Conservation (phyloP, 805 yeast genomes). For the Candida endomychidarum region DNA sequence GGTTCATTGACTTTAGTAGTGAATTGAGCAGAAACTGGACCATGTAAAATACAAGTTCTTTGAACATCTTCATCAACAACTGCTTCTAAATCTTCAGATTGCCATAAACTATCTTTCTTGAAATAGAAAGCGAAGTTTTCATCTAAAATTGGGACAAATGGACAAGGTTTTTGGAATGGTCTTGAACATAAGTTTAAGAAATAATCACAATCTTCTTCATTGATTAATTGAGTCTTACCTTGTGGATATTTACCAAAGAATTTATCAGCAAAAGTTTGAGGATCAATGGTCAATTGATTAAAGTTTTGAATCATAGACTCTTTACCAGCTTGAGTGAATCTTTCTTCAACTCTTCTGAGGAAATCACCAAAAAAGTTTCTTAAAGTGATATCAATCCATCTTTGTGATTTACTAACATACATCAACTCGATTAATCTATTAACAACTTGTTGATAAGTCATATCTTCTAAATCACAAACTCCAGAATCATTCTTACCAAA, state of each 20-base stretch:
- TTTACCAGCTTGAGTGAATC: slow-evolving; percentile 56
- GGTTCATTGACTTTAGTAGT: slow-evolving; percentile 89
- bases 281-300: slow-evolving; percentile 59
- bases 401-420: slow-evolving; percentile 71
- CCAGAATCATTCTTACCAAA: slow-evolving; percentile 79
- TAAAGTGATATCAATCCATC: slow-evolving; percentile 88
- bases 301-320: slow-evolving; percentile 74
- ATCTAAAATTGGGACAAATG: slow-evolving; percentile 93
- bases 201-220: slow-evolving; percentile 93
- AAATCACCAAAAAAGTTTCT: slow-evolving; percentile 84
- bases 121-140: slow-evolving; percentile 93
- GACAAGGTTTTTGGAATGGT: slow-evolving; percentile 94
- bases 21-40: slow-evolving; percentile 97
- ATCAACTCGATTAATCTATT: slow-evolving; percentile 82
- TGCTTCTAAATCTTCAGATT: slow-evolving; percentile 94
- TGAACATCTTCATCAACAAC: slow-evolving; percentile 95
- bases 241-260: slow-evolving; percentile 70
- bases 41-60: slow-evolving; percentile 98
- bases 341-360: slow-evolving; percentile 95
- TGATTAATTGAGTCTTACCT: slow-evolving; percentile 78
- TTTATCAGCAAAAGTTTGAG: slow-evolving; percentile 56
- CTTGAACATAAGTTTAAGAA: slow-evolving; percentile 80
- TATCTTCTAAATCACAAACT: slow-evolving; percentile 87
- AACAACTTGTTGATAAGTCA: slow-evolving; percentile 93
- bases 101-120: slow-evolving; percentile 99